phyloP scores from a whole-genome alignment of 1,284 basidiomycete species.

The Gomphus bonarii region DNA sequence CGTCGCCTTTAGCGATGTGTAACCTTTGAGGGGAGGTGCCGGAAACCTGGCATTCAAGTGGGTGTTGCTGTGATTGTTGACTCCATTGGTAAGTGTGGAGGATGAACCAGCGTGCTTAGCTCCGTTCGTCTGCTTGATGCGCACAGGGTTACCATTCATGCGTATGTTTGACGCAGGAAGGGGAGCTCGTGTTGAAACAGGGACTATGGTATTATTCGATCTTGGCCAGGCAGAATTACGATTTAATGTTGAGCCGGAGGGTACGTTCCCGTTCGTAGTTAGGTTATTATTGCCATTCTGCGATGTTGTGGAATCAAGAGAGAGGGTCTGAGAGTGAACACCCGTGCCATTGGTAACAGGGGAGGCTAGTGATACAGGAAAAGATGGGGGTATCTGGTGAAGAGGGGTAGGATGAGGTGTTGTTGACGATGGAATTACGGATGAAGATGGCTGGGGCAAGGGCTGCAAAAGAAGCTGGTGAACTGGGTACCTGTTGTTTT shows the following conservation, averaged over 20 bases:
- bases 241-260: not conserved
- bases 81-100: not conserved
- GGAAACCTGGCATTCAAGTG: not conserved
- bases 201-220: not conserved
- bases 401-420: not conserved
- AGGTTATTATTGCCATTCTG: not conserved
- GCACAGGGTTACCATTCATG: not conserved
- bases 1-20: not conserved
- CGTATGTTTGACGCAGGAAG: not conserved
- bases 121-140: slow-evolving; percentile 4
- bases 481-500: slow-evolving; percentile 9
- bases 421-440: not conserved
- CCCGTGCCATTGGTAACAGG: not conserved
- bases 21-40: not conserved
- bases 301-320: not conserved
- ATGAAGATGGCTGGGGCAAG: not conserved
- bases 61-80: not conserved
- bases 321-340: not conserved
- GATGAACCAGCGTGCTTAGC: not conserved
- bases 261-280: not conserved
- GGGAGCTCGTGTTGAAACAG: not conserved
- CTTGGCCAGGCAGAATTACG: not conserved
- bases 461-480: slow-evolving; percentile 9
- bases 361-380: not conserved
- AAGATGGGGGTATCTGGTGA: not conserved